Conservation (phyloP, 345 rosid species). For the sweet orange (Citrus sinensis) region DNA sequence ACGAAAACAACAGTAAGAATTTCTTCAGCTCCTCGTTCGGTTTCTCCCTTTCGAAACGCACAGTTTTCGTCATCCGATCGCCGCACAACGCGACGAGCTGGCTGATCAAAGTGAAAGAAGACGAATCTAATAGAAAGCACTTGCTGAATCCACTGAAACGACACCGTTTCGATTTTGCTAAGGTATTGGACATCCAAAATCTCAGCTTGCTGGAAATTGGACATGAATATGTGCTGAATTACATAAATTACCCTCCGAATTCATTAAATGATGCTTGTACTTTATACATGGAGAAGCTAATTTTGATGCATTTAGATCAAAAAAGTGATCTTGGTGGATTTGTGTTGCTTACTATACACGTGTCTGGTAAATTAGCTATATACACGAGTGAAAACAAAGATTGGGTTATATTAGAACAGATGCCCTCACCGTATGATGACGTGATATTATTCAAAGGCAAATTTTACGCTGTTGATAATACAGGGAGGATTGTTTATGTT, state of each 20-base stretch:
- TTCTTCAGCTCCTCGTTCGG: constrained; percentile 39
- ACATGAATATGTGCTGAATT: constrained; percentile 10
- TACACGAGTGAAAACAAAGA: constrained; percentile 50
- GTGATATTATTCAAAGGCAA: constrained; percentile 54
- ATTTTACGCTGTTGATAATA: constrained; percentile 72
- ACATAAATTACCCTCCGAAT: constrained; percentile 22
- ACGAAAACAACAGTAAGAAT: constrained; percentile 29
- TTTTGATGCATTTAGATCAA: constrained; percentile 36
- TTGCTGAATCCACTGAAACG: constrained; percentile 69
- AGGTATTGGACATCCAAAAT: constrained; percentile 6
- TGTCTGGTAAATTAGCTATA: constrained; percentile 83
- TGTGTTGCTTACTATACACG: constrained; percentile 77
- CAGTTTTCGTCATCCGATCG: constrained; percentile 46
- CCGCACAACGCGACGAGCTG: constrained; percentile 37
- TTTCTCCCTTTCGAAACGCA: constrained; percentile 65
- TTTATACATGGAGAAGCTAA: constrained; percentile 78
- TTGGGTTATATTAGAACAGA: constrained; percentile 70
- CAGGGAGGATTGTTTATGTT: constrained; percentile 65
- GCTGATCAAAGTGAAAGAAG: constrained; percentile 70
- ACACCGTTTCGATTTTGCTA: constrained; percentile 7
- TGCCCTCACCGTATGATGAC: constrained; percentile 86
- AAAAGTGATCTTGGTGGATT: constrained; percentile 31
- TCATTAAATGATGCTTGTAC: constrained; percentile 27
- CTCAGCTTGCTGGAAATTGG: neutral
- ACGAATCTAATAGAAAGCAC: constrained; percentile 27